Base-by-base conservation (phyloP, 805 yeast genomes). In the Ogataea nitratoaversa region DNA sequence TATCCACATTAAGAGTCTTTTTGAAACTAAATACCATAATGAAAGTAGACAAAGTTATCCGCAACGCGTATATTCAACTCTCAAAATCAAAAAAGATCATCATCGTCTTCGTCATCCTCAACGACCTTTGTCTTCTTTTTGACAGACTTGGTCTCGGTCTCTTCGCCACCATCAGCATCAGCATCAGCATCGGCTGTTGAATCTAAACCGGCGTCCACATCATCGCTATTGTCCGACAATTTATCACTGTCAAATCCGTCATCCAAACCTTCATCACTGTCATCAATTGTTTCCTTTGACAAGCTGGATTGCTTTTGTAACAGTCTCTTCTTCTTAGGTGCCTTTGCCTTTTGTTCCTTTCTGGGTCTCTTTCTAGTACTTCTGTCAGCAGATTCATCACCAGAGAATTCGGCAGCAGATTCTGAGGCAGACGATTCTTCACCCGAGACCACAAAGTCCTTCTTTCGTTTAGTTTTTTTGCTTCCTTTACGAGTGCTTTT, bases 361-460 rank as follows among this genome's bases (percentile, higher is more conserved):
- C 16, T 13, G 19, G 40, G 27, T 19, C 24, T 30, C 13, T 25
- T n/a, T 27, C 25, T 35, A 18, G 16, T 27, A 19, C 31, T 33
- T 17, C 25, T 28, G 13, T 14, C 19, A 7, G 23, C 9, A 18
- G 23, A 7, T 2, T 31, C 53, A 17, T 32, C 48, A 25, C 28
- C 46, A 7, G 25, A 41, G 16, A 34, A 23, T 13, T 42, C 48
- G 13, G 31, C 44, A 9, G 33, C 31, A 12, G 48, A 40, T 8
- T 27, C 43, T 9, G 39, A 22, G 2, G 39, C 44, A 16, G 45
- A 39, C 19, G 42, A 67, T 20, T 76, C 79, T 42, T 74, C 69
- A 30, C 70, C 76, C n/a, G 73, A 52, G 51, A 43, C 62, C 57
- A 61, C 68, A 41, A 55, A 55, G 38, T 60, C 60, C 43, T 42